Base-by-base conservation (phyloP, 1,139 yeast genomes). In the Komagataea norvegica region DNA sequence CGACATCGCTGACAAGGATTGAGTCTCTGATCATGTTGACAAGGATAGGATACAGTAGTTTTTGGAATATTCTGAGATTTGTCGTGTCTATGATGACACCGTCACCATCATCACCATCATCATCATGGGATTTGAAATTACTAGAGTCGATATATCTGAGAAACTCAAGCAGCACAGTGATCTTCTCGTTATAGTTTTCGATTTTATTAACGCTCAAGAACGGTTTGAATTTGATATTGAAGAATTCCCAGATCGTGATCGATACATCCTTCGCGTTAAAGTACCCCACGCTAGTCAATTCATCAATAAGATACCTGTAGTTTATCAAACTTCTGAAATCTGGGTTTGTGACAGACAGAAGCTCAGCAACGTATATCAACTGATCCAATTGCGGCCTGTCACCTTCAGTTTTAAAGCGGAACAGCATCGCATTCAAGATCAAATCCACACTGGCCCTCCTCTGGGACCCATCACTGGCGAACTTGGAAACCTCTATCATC, bases 381-480 rank as follows among this genome's bases (percentile, higher is more conserved):
- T 11, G 7, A 8, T 25, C 8, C 16, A 25, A 2, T 3, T 19
- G 7, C 4, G 39, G 41, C 23, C 21, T 21, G 16, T 28, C 16
- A 4, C n/a, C 11, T 10, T 17, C 6, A 11, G 8, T 7, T 10
- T 14, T 15, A 17, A 21, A 6, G n/a, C 16, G 15, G 5, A 30
- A 11, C 27, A 30, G 4, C 16, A 22, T 7, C 11, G 19, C 21
- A 13, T 26, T 26, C 16, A 26, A 13, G 10, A 26, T 8, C 9
- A 6, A 27, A 14, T 17, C 36, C 31, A 28, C 36, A 23, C 10
- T 10, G 11, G 47, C 73, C 64, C 19, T 16, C 14, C 8, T 9
- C 13, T 13, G 19, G 26, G n/a, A 20, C 15, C n/a, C 25, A 10
- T 16, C 20, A 14, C 21, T 21, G 15, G 13, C 10, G 5, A 6